Conservation (phyloP, 495 filamentous ascomycete genomes). For the Penicillium coprophilum region DNA sequence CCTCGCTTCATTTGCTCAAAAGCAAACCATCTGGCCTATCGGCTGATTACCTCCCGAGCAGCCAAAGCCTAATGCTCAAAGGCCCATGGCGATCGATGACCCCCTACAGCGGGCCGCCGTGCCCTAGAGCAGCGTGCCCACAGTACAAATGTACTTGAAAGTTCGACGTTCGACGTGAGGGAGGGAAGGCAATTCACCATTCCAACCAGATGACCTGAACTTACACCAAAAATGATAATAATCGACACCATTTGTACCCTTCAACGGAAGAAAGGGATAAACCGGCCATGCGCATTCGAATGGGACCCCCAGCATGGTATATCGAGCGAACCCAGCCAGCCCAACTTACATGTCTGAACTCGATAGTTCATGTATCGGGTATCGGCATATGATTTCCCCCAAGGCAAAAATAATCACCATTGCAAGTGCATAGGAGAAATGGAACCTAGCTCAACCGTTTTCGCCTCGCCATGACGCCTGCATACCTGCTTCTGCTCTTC, state of each 20-base stretch:
- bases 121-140: background rate
- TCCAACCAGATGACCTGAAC: background rate
- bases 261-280: constrained; percentile 3
- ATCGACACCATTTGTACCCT: background rate
- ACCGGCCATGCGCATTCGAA: background rate
- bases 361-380: constrained; percentile 1
- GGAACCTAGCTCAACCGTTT: background rate
- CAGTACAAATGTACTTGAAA: background rate
- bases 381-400: constrained; percentile 10
- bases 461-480: background rate
- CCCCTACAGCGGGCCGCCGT: constrained; percentile 6
- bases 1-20: constrained; percentile 20
- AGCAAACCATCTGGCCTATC: constrained; percentile 20
- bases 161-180: constrained; percentile 11
- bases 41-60: constrained; percentile 10
- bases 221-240: background rate
- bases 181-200: constrained; percentile 7
- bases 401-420: background rate
- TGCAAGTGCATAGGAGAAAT: background rate
- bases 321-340: background rate
- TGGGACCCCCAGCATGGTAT: background rate
- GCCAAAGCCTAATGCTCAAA: constrained; percentile 5
- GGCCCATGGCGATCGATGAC: constrained; percentile 17
- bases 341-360: background rate
- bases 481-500: background rate